Evolutionary conservation across 257 asterid genomes (phyloP), one percentile per base, ranked within the genome.

Genomic region (Capsicum baccatum): DNA sequence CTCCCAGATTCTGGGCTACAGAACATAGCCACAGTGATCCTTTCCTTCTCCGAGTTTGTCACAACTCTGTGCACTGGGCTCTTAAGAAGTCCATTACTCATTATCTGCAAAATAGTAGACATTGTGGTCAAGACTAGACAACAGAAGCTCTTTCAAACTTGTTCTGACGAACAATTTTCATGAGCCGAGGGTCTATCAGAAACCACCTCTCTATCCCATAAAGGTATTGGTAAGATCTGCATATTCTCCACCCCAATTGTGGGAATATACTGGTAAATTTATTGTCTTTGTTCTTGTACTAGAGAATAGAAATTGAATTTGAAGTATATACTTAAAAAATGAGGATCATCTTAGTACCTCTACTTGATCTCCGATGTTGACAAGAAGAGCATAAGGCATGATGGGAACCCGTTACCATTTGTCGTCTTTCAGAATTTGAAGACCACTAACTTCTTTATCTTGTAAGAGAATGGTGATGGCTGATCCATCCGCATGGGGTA

Each of bases 21-120:
- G 81, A 93, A 92, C 89, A 89, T 71, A 39, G 90, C 97, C 83
- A 93, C 15, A 19, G 87, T 83, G 14, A 73, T 86, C 81, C 97
- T 94, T 81, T 94, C 93, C 64, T 82, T 86, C 59, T 86, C 87
- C 15, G 89, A 83, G 85, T 89, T 88, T 8, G 90, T 89, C 63
- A 92, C 87, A 5, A 86, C 97, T 84, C 91, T 90, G 80, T 93
- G 97, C 83, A 93, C 87, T 0, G 93, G 93, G 88, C 97, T 91
- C 83, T 83, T 92, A 82, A 85, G 85, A 17, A 89, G 82, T 44
- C 97, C 95, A 39, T 92, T 93, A 85, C 91, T 91, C 89, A 92
- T 83, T 88, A 92, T 89, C 95, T 92, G 94, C 88, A 83, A 11
- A 56, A 48, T 8, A 47, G 73, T 66, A 8, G 66, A 89, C 67